phyloP scores from a whole-genome alignment of 768 basidiomycete genomes.

The Favolaschia claudopus region DNA sequence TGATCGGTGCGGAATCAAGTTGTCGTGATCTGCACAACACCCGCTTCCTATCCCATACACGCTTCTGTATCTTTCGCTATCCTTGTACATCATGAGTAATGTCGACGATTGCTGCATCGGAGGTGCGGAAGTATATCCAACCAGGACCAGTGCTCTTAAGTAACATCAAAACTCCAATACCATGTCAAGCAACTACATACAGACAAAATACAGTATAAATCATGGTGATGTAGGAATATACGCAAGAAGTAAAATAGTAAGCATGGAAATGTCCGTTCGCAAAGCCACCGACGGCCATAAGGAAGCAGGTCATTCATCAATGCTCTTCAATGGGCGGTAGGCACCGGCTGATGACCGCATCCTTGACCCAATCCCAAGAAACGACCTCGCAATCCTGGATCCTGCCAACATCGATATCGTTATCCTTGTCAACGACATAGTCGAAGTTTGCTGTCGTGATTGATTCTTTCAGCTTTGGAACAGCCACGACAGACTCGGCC shows the following conservation, averaged over 20 bases:
- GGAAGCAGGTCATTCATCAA: too few relatives aligned
- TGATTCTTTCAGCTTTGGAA: conserved; percentile 55
- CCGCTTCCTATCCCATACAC: not conserved
- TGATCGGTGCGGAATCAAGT: conserved; percentile 38
- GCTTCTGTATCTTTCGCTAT: not conserved
- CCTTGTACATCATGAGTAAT: too few relatives aligned
- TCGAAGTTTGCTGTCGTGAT: conserved; percentile 52
- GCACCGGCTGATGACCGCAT: conserved; percentile 14
- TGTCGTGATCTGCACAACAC: conserved; percentile 21
- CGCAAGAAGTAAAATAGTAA: conserved; percentile 14
- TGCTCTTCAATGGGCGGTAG: not conserved
- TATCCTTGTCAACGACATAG: conserved; percentile 69
- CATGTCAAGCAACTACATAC: too few relatives aligned
- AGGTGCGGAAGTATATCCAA: too few relatives aligned
- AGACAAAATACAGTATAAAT: conserved; percentile 5
- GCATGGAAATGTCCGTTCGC: not conserved
- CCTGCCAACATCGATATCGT: conserved; percentile 38
- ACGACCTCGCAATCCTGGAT: conserved; percentile 47
- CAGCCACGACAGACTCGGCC: conserved; percentile 72
- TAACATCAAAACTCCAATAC: too few relatives aligned
- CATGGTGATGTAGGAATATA: conserved; percentile 8
- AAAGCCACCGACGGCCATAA: too few relatives aligned
- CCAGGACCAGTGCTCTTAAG: too few relatives aligned
- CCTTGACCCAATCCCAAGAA: conserved; percentile 77
- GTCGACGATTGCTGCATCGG: too few relatives aligned